Evolutionary conservation across 2,329 filamentous ascomycete species (phyloP).

Genomic region (Clonostachys byssicola): DNA sequence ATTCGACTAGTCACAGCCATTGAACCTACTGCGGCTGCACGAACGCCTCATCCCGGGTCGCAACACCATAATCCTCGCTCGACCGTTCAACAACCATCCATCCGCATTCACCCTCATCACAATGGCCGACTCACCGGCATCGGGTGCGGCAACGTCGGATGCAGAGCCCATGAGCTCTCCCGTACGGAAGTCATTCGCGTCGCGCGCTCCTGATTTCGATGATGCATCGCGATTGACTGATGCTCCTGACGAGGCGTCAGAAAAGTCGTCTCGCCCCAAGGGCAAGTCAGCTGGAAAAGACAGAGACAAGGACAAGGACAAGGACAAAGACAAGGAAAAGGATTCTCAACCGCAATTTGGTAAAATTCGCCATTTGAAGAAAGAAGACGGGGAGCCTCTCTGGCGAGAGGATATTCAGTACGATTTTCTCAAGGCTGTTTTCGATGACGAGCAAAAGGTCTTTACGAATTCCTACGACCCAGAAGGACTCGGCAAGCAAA

Average conservation of each 20-base stretch:
- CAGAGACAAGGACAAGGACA: slow-evolving; percentile 18
- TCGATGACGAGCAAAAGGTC: slow-evolving; percentile 68
- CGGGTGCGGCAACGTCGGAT: slow-evolving; percentile 1
- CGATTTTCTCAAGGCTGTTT: slow-evolving; percentile 77
- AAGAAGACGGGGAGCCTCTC: slow-evolving; percentile 81
- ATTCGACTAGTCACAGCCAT: too few species aligned
- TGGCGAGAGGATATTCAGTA: slow-evolving; percentile 88
- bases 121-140: background rate
- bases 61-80: too few species aligned
- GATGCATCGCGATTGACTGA: slow-evolving; percentile 36
- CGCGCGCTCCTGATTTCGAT: slow-evolving; percentile 28
- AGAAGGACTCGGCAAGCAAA: slow-evolving; percentile 55
- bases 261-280: background rate
- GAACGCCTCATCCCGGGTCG: too few species aligned
- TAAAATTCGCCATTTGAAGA: slow-evolving; percentile 83
- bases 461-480: slow-evolving; percentile 90
- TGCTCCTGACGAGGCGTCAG: background rate
- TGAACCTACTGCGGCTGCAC: too few species aligned
- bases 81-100: background rate
- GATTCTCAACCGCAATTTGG: slow-evolving; percentile 38
- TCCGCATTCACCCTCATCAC: background rate
- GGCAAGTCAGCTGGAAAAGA: slow-evolving; percentile 2
- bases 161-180: background rate
- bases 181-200: slow-evolving; percentile 35
- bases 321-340: slow-evolving; percentile 22